Conservation (phyloP, 2,329 filamentous ascomycete species). For the Capronia coronata region DNA sequence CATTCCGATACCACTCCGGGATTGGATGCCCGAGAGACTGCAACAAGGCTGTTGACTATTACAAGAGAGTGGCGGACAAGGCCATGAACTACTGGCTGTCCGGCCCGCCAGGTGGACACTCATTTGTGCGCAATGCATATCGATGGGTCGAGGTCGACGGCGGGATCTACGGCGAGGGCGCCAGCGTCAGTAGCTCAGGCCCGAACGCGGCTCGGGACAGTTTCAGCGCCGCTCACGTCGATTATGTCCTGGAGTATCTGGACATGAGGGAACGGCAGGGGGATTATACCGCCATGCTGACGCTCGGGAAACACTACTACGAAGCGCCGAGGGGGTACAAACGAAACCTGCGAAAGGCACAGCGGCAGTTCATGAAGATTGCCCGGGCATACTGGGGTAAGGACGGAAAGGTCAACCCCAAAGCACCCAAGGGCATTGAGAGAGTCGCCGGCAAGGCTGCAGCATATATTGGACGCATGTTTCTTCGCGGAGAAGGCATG, state of each 20-base stretch:
- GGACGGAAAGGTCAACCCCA: slow-evolving; percentile 67
- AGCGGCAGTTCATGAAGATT: slow-evolving; percentile 73
- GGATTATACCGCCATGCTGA: slow-evolving; percentile 79
- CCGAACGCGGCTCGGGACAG: slow-evolving; percentile 65
- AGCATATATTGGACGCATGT: slow-evolving; percentile 83
- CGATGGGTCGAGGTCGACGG: slow-evolving; percentile 84
- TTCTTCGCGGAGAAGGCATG: slow-evolving; percentile 77
- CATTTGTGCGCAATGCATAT: slow-evolving; percentile 70
- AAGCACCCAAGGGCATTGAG: slow-evolving; percentile 63
- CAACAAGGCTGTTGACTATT: slow-evolving; percentile 76
- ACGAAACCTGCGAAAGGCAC: slow-evolving; percentile 65
- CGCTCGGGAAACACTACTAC: slow-evolving; percentile 78
- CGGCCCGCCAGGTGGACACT: slow-evolving; percentile 80
- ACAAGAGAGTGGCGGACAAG: slow-evolving; percentile 89
- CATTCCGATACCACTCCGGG: slow-evolving; percentile 75
- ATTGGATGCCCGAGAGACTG: slow-evolving; percentile 82
- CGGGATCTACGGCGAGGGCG: slow-evolving; percentile 90
- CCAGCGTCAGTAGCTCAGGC: slow-evolving; percentile 82
- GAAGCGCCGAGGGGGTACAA: slow-evolving; percentile 73
- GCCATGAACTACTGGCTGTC: slow-evolving; percentile 81
- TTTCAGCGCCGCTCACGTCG: slow-evolving; percentile 67
- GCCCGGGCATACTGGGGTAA: slow-evolving; percentile 75
- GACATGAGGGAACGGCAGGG: slow-evolving; percentile 86
- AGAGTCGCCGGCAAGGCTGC: slow-evolving; percentile 76
- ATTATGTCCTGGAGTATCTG: slow-evolving; percentile 90